Evolutionary conservation across 352 stramenopile genomes (phyloP), one percentile per base, ranked within the genome.

Genomic region (Phytopythium chamaehyphon): DNA sequence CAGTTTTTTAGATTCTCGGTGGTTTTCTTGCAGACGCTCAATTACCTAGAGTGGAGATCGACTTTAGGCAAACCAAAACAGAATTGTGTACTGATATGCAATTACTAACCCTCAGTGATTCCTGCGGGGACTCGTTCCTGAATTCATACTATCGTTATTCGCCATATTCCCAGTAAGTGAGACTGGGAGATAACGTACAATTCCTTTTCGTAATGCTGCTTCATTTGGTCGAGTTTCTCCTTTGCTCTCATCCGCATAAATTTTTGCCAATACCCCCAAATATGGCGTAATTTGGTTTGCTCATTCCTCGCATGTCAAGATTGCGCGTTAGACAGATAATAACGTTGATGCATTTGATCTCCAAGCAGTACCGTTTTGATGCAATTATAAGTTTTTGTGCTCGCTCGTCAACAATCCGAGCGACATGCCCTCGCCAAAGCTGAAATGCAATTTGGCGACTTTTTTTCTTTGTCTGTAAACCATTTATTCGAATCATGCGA

Each of bases 401-500:
- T 3, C 83, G 67, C 42, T 93, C 79, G 40, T 93, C 80, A 2
- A 66, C 57, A 16, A 82, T 63, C 33, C 73, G 67, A 36, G 36
- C 42, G 6, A 83, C 68, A 38, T 88, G 76, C 7, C 67, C 71
- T 61, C 64, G 73, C 83, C 79, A 90, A 24, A 86, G 64, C 10
- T 48, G 18, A 35, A 93, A 90, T 7, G 70, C 66, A 26, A 80
- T 47, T 9, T 72, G 61, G 46, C 71, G 74, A 28, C 55, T 68
- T 14, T 71, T 75, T 10, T 59, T 62, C 4, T 71, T 76, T 22
- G 69, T 47, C 40, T 89, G 82, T 5, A 76, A 66, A 31, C 90
- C 66, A 44, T 83, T 86, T 44, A 93, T 90, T 11, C 58, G 66
- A 46, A 90, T 84, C 11, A 89, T 55, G 10, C 72, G 73, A 38